Conservation (phyloP, 768 basidiomycete species). For the Phylloporus arenicola region DNA sequence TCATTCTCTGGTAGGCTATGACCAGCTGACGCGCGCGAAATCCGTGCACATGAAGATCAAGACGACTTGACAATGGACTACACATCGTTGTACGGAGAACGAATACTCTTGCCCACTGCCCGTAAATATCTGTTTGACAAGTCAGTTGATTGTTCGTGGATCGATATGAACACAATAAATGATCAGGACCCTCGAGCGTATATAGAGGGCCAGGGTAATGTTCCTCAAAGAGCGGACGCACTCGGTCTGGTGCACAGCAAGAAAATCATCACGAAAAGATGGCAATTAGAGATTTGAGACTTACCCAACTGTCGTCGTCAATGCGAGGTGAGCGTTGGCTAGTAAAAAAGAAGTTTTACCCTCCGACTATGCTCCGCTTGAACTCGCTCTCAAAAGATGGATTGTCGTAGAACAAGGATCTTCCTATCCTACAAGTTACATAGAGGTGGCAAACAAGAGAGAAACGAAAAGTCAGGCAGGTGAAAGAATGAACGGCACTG, state of each 20-base stretch:
- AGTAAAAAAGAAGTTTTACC: neutral
- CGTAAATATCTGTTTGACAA: neutral
- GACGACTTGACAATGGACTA: slow-evolving; percentile 29
- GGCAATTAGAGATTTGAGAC: neutral
- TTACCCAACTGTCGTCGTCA: neutral
- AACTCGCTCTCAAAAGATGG: neutral
- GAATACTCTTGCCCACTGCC: neutral
- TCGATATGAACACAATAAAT: neutral
- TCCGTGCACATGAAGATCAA: slow-evolving; percentile 80
- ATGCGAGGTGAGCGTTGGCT: too few relatives aligned
- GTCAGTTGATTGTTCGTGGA: slow-evolving; percentile 2
- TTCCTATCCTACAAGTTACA: neutral
- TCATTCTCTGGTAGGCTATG: slow-evolving; percentile 55
- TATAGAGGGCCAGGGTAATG: slow-evolving; percentile 27
- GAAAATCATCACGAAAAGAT: slow-evolving; percentile 23
- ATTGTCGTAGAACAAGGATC: neutral
- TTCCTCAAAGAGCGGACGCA: slow-evolving; percentile 31
- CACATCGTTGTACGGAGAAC: neutral
- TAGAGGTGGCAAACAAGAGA: slow-evolving; percentile 5
- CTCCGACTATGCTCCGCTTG: neutral
- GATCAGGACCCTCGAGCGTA: slow-evolving; percentile 34
- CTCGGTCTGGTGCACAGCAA: slow-evolving; percentile 37
- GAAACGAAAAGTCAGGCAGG: neutral
- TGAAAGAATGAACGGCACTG: slow-evolving; percentile 1
- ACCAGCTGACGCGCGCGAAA: slow-evolving; percentile 79